These are phyloP conservation scores for Stagonosporopsis rhizophila DNA, from an alignment of 2,329 filamentous ascomycete genomes.

Conservation along the genomic window DNA sequence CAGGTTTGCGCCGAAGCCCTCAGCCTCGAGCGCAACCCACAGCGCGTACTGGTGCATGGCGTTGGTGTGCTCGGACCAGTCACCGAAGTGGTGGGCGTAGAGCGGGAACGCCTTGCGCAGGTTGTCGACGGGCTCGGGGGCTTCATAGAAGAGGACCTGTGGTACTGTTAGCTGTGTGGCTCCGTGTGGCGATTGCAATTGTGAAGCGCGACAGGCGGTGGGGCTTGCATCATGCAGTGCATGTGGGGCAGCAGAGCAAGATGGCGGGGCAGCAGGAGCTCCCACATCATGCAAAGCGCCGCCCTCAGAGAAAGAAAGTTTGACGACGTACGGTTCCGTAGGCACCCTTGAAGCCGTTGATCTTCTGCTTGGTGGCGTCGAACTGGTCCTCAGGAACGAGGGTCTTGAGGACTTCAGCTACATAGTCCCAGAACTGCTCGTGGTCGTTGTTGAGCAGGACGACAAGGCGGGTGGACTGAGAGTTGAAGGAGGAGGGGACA, in stretches of 20 bases:
- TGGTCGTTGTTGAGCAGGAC: conserved; percentile 84
- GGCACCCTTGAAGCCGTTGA: conserved; percentile 69
- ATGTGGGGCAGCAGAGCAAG: conserved; percentile 25
- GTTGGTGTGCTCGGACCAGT: conserved; percentile 77
- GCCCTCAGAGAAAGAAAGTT: background rate
- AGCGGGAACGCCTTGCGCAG: conserved; percentile 73
- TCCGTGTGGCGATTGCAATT: background rate
- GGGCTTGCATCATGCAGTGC: conserved; percentile 12
- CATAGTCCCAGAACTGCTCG: conserved; percentile 84
- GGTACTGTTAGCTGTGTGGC: conserved; percentile 15
- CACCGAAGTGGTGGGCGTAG: conserved; percentile 81
- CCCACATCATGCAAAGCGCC: conserved; percentile 8
- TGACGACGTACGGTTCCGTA: conserved; percentile 73
- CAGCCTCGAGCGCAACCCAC: conserved; percentile 83
- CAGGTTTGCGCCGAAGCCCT: conserved; percentile 85
- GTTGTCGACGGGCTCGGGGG: conserved; percentile 69
- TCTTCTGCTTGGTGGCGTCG: conserved; percentile 59
- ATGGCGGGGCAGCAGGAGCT: conserved; percentile 5
- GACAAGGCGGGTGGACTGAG: conserved; percentile 79
- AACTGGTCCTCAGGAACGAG: conserved; percentile 72
- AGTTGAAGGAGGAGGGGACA: conserved; percentile 86
- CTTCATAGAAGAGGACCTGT: conserved; percentile 86
- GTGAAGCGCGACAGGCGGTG: background rate
- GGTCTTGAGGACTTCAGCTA: conserved; percentile 68
- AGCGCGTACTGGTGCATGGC: conserved; percentile 83